Evolutionary conservation across 306 rosid genomes (phyloP).

Genomic region (Citrullus mucosospermus): DNA sequence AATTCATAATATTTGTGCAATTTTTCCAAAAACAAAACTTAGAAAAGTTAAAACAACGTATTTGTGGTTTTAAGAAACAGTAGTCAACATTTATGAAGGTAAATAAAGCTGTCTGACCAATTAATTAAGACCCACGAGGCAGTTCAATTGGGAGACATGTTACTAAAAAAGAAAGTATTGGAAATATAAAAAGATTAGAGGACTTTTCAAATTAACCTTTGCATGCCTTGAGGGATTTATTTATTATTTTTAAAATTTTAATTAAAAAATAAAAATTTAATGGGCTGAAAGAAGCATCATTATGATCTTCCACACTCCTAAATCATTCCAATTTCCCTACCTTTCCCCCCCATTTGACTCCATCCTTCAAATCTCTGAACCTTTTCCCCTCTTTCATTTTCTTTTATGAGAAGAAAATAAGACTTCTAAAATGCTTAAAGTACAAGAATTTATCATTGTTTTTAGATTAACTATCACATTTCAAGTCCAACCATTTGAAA

Average conservation of each 20-base stretch:
- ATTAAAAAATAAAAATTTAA: too few species aligned
- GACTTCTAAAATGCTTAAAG: neutral
- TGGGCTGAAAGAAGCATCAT: conserved; percentile 16
- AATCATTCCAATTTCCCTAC: conserved; percentile 56
- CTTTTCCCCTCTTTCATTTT: neutral
- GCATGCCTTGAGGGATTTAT: neutral
- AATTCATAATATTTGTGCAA: too few species aligned
- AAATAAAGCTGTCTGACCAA: neutral
- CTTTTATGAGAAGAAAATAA: neutral
- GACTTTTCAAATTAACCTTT: neutral
- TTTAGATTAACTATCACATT: neutral
- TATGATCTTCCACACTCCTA: conserved; percentile 49
- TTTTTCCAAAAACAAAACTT: too few species aligned
- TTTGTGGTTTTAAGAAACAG: too few species aligned
- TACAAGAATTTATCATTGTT: neutral
- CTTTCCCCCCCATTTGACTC: neutral
- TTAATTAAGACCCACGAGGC: neutral
- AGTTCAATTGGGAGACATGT: neutral
- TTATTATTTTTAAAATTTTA: too few species aligned
- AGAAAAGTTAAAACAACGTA: too few species aligned
- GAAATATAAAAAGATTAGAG: neutral
- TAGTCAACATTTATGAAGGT: too few species aligned
- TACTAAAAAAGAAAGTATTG: neutral
- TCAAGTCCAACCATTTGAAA: neutral
- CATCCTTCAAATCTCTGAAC: neutral